phyloP scores from a whole-genome alignment of 352 stramenopile species.

The Phytophthora constricta region DNA sequence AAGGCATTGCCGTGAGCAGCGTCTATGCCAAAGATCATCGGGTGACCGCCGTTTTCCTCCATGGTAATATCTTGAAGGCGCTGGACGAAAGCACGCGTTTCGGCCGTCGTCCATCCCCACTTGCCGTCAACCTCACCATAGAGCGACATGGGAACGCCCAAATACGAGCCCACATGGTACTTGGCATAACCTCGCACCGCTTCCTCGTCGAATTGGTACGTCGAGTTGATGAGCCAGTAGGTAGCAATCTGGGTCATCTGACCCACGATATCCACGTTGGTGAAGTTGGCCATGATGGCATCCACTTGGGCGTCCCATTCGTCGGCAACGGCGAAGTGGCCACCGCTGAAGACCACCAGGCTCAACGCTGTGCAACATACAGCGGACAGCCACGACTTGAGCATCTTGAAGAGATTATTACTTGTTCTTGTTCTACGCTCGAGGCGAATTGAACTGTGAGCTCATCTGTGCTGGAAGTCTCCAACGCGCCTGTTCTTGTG shows the following conservation, averaged over 20 bases:
- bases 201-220: not conserved
- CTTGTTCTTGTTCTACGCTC: too few relatives aligned
- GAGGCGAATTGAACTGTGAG: not conserved
- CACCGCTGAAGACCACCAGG: not conserved
- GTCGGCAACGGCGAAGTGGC: not conserved
- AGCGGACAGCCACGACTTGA: constrained; percentile 8
- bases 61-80: constrained; percentile 76
- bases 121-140: constrained; percentile 28
- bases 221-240: not conserved
- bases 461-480: too few relatives aligned
- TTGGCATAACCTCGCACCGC: not conserved
- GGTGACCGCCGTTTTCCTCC: constrained; percentile 33
- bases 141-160: constrained; percentile 51
- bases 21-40: constrained; percentile 87
- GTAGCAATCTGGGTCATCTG: not conserved
- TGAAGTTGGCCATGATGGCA: constrained; percentile 12
- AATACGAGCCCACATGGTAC: constrained; percentile 78
- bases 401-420: not conserved
- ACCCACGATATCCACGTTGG: constrained; percentile 42
- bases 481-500: too few relatives aligned
- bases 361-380: not conserved
- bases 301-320: constrained; percentile 6
- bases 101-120: constrained; percentile 31
- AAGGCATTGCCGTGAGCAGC: constrained; percentile 90
- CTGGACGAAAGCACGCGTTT: constrained; percentile 72